Conservation (phyloP, 305 asterid species). For the Fraxinus baroniana region DNA sequence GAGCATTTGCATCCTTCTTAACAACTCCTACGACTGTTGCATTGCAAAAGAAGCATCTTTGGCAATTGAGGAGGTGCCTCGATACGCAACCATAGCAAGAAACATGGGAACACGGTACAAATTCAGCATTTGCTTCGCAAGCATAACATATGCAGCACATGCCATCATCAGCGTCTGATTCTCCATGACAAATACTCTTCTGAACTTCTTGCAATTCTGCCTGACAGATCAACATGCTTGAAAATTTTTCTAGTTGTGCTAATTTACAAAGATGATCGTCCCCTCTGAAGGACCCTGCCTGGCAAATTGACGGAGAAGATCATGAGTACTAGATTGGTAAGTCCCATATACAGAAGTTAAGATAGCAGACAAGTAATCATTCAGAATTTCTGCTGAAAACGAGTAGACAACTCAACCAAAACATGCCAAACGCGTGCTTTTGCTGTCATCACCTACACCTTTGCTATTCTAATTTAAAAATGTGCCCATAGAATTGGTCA, state of each 20-base stretch:
- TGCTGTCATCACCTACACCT: not conserved
- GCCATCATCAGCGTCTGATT: conserved; percentile 47
- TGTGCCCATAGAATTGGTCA: not conserved
- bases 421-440: not conserved
- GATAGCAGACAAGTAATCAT: not conserved
- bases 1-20: conserved; percentile 30
- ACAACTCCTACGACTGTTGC: conserved; percentile 61
- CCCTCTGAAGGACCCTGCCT: conserved; percentile 66
- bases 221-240: conserved; percentile 53
- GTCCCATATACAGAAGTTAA: not conserved
- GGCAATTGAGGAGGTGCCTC: conserved; percentile 89
- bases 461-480: not conserved
- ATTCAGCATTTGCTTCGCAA: conserved; percentile 53
- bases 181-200: conserved; percentile 37
- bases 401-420: not conserved
- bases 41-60: conserved; percentile 95
- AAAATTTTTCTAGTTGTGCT: conserved; percentile 64
- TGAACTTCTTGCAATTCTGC: conserved; percentile 49
- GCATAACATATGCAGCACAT: conserved; percentile 90
- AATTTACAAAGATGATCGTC: conserved; percentile 54
- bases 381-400: not conserved
- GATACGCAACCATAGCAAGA: conserved; percentile 91
- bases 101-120: conserved; percentile 69
- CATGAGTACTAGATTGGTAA: not conserved
- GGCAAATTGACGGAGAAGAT: conserved; percentile 20